These are phyloP conservation scores for Pythium insidiosum DNA, from an alignment of 352 stramenopile genomes.

Conservation along the genomic window DNA sequence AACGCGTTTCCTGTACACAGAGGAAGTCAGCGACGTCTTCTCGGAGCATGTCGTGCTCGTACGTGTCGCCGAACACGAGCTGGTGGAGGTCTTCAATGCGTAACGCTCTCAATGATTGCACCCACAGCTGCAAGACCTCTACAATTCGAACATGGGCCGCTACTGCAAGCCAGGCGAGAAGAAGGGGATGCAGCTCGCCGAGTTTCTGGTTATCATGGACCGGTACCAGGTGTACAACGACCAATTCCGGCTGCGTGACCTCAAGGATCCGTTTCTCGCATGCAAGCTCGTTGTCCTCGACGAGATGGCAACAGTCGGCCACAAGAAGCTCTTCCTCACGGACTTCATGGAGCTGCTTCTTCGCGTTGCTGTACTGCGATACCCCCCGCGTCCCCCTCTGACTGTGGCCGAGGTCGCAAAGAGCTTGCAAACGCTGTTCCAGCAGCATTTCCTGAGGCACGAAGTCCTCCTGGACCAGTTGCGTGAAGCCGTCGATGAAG, in stretches of 20 bases:
- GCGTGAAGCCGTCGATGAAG: constrained; percentile 44
- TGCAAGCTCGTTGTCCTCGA: constrained; percentile 70
- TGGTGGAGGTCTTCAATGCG: too few relatives aligned
- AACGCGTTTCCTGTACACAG: constrained; percentile 59
- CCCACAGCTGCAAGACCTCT: constrained; percentile 58
- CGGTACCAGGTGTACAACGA: constrained; percentile 62
- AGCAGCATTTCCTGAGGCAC: constrained; percentile 62
- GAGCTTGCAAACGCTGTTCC: constrained; percentile 50
- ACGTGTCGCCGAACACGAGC: constrained; percentile 1
- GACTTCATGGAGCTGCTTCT: constrained; percentile 77
- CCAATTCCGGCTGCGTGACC: constrained; percentile 48
- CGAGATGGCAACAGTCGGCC: constrained; percentile 58
- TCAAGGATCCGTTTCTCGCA: constrained; percentile 61
- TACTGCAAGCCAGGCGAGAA: constrained; percentile 70
- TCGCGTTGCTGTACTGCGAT: constrained; percentile 48
- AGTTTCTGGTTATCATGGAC: constrained; percentile 57
- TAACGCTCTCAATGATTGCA: background rate
- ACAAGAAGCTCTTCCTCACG: constrained; percentile 69
- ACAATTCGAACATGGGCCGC: constrained; percentile 61
- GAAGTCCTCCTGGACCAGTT: constrained; percentile 55
- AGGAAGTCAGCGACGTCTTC: constrained; percentile 68
- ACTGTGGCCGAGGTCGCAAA: constrained; percentile 31
- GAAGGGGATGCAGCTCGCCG: constrained; percentile 67
- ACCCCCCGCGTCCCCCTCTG: constrained; percentile 26
- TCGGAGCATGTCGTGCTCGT: constrained; percentile 67